Evolutionary conservation across 2,329 filamentous ascomycete species (phyloP).

Genomic region (Colletotrichum tanaceti): DNA sequence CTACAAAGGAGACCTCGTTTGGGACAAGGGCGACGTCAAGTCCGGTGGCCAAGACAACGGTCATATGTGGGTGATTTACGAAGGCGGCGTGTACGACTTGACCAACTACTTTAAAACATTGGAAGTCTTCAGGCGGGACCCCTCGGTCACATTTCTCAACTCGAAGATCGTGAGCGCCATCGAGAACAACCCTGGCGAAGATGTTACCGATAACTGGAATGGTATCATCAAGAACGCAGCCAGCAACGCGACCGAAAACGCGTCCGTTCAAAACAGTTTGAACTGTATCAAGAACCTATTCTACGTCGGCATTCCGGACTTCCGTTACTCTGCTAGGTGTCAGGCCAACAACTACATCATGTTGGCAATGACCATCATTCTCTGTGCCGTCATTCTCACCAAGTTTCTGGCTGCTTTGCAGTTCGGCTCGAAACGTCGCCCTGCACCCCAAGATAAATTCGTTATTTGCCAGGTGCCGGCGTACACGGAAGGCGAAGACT

Average conservation of each 20-base stretch:
- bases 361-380: constrained; percentile 84
- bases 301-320: constrained; percentile 86
- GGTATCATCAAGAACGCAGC: constrained; percentile 59
- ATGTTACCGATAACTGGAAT: constrained; percentile 78
- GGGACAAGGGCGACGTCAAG: constrained; percentile 68
- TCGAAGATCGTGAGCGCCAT: constrained; percentile 73
- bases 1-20: constrained; percentile 89
- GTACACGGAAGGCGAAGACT: constrained; percentile 98
- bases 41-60: constrained; percentile 73
- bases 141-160: constrained; percentile 79
- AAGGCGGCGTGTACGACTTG: constrained; percentile 84
- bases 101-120: constrained; percentile 91
- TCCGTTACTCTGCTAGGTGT: constrained; percentile 80
- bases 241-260: constrained; percentile 63
- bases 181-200: constrained; percentile 79
- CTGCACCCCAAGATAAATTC: constrained; percentile 95
- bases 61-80: constrained; percentile 83
- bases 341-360: constrained; percentile 93
- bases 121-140: constrained; percentile 64
- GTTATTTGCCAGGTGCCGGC: constrained; percentile 98
- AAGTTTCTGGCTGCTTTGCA: constrained; percentile 96
- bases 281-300: constrained; percentile 87
- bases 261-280: constrained; percentile 71
- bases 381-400: constrained; percentile 81
- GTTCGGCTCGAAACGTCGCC: constrained; percentile 90